Conservation (phyloP, 2,329 filamentous ascomycete species). For the Fusarium sp. region DNA sequence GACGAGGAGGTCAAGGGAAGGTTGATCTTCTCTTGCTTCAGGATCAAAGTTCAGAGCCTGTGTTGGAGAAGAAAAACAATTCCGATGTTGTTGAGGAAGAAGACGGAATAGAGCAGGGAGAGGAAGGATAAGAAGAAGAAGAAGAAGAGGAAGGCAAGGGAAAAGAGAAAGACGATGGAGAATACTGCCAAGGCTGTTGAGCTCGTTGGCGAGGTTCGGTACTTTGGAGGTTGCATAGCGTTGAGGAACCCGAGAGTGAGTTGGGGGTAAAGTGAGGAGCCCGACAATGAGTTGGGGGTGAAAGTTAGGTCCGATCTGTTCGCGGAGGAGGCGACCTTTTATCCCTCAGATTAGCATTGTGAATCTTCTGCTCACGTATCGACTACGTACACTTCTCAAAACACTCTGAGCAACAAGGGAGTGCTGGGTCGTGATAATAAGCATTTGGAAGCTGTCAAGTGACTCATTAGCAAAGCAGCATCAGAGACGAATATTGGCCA, state of each 20-base stretch:
- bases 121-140: not conserved
- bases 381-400: not conserved
- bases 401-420: not conserved
- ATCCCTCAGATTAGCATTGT: not conserved
- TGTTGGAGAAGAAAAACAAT: not conserved
- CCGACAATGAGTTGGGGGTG: not conserved
- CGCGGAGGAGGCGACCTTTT: not conserved
- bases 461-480: not conserved
- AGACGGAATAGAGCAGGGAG: not conserved
- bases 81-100: not conserved
- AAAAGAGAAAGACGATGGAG: not conserved
- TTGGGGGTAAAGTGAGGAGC: too few relatives aligned
- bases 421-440: not conserved
- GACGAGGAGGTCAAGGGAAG: not conserved
- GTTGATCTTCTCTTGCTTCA: constrained; percentile 2
- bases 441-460: not conserved
- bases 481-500: not conserved
- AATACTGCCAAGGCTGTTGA: not conserved
- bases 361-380: not conserved
- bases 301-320: not conserved
- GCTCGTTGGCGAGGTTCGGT: not conserved
- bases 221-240: not conserved
- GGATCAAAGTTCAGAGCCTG: not conserved
- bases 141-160: not conserved
- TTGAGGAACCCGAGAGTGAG: not conserved